Evolutionary conservation across 192 early-diverging fungal species (phyloP).

Genomic region (Backusella australiensis): DNA sequence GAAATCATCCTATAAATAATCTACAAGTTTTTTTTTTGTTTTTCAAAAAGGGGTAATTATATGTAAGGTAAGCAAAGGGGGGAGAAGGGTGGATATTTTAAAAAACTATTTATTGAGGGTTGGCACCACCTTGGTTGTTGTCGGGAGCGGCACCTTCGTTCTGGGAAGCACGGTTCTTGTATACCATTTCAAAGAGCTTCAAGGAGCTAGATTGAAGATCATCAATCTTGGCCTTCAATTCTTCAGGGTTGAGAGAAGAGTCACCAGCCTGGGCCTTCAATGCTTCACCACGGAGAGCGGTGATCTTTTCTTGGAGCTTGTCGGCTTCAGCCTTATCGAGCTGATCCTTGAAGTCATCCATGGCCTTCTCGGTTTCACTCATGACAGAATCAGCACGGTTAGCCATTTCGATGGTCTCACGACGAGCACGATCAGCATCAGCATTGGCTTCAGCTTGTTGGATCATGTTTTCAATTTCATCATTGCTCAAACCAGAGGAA

Average conservation of each 20-base stretch:
- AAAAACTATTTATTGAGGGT: conserved; percentile 11
- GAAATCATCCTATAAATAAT: conserved; percentile 8
- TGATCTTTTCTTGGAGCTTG: conserved; percentile 85
- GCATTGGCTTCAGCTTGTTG: conserved; percentile 84
- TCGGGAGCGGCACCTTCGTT: not conserved
- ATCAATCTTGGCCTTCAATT: conserved; percentile 83
- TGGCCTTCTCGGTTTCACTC: conserved; percentile 91
- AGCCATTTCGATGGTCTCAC: conserved; percentile 86
- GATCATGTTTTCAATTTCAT: conserved; percentile 96
- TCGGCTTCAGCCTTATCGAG: conserved; percentile 84
- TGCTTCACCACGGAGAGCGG: conserved; percentile 75
- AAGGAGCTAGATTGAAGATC: conserved; percentile 87
- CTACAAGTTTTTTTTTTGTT: conserved; percentile 4
- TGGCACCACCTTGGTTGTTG: not conserved
- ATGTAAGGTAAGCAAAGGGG: conserved; percentile 4
- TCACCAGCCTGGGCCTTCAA: conserved; percentile 68
- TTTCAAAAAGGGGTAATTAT: conserved; percentile 10
- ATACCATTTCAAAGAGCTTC: conserved; percentile 98
- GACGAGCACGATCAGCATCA: conserved; percentile 88
- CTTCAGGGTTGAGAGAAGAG: conserved; percentile 72
- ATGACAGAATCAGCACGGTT: conserved; percentile 94
- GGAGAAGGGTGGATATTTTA: conserved; percentile 4
- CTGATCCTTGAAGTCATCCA: conserved; percentile 96
- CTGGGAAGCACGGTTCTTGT: conserved; percentile 67
- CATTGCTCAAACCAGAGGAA: conserved; percentile 83